Base-by-base conservation (phyloP, 805 yeast species). In the Teunomyces cretensis region DNA sequence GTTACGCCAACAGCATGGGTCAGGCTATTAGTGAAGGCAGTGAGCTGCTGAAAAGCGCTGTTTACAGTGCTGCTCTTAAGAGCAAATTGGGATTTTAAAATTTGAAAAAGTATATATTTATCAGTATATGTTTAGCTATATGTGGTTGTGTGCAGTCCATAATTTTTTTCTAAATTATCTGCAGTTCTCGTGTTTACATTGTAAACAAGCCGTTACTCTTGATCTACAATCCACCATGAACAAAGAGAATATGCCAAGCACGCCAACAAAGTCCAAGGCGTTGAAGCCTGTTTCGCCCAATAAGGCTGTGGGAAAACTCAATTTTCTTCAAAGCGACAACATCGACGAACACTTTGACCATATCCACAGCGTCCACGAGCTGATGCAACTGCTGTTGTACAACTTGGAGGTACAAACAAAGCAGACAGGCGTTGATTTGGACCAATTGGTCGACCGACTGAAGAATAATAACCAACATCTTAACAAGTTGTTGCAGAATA, bases 1-100 rank as follows among this genome's bases (percentile, higher is more conserved):
- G 79, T 16, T 81, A 79, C 50, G 86, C 87, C 6, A 75, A 71
- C 36, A 71, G 66, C 19, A 65, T 81, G 24, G 75, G 79, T 46
- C 83, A 81, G 49, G 62, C 75, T 12, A 67, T 83, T 70, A 76
- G 68, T 48, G 84, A 79, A 11, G 60, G 78, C 1, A 60, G 78
- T 36, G 81, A 76, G 33, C 68, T 69, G 9, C 75, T 74, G 11
- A 78, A 81, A 50, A 76, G 70, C 38, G 73, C 75, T 30, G 51
- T 81, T 46, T 75, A 81, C 47, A 69, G 69, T 30, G 70, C 81
- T 12, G 75, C 84, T 0, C 55, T 83, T 30, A 76, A 70, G 51
- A 74, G 79, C 44, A 78, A 77, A 51, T 67, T 79, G 51, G 86
- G 86, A 0, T 58, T 80, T 22, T 81, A 56, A 47, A n/a, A 6